Percentiles rank a stretch among this genome's conserved stretches.
phyloP scores from a whole-genome alignment of 306 rosid genomes.

The Astragalus membranaceus region DNA sequence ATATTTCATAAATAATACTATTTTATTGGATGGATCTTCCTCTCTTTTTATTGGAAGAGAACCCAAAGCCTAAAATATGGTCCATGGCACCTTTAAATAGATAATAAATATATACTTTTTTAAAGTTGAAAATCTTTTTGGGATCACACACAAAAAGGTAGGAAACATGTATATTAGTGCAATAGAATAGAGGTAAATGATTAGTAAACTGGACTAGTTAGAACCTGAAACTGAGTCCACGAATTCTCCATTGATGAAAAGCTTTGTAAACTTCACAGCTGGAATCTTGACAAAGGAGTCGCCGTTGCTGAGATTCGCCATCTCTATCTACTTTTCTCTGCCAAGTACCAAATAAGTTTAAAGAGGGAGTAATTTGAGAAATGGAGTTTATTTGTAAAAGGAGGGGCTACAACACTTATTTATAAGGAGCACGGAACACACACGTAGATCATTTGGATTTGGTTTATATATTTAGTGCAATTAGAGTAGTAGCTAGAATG shows the following conservation, averaged over 20 bases:
- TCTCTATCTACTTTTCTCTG: slow-evolving; percentile 14
- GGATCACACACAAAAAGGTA: not conserved
- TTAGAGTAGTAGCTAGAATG: not conserved
- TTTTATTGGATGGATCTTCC: no score
- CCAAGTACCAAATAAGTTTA: not conserved
- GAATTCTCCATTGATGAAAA: slow-evolving; percentile 86
- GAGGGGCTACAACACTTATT: not conserved
- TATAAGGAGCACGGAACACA: not conserved
- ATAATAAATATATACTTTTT: no score
- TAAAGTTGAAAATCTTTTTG: no score
- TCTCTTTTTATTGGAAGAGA: no score
- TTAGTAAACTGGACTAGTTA: not conserved
- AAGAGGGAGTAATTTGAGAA: not conserved
- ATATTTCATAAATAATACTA: no score
- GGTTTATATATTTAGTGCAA: not conserved
- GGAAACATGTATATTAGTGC: not conserved
- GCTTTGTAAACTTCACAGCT: slow-evolving; percentile 66
- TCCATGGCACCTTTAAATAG: no score
- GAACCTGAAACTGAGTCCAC: slow-evolving; percentile 81
- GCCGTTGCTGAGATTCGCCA: slow-evolving; percentile 26
- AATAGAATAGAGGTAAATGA: not conserved
- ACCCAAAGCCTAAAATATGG: no score
- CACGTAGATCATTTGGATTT: no score
- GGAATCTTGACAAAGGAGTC: slow-evolving; percentile 39
- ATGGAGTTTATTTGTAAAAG: not conserved